These are phyloP conservation scores for Sphaceloma murrayae DNA, from an alignment of 2,329 filamentous ascomycete species.

Conservation along the genomic window DNA sequence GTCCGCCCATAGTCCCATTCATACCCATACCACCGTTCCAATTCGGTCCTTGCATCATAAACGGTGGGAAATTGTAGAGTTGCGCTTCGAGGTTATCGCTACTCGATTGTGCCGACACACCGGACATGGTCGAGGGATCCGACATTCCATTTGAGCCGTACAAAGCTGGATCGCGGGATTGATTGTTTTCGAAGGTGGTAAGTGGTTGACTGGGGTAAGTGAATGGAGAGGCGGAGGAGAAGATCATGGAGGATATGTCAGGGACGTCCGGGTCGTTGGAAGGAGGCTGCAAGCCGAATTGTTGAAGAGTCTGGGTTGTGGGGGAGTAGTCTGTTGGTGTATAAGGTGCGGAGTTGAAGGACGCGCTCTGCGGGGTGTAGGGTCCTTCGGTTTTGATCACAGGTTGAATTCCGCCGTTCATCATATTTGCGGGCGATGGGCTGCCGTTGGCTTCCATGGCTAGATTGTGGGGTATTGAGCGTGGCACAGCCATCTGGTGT, in stretches of 20 bases:
- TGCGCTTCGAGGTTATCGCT: conserved; percentile 62
- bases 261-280: conserved; percentile 43
- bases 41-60: conserved; percentile 50
- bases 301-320: conserved; percentile 13
- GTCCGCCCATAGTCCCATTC: conserved; percentile 11
- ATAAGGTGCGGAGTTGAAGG: conserved; percentile 16
- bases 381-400: conserved; percentile 5
- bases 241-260: conserved; percentile 70
- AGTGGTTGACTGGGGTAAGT: conserved; percentile 70
- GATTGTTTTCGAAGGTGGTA: conserved; percentile 45
- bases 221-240: conserved; percentile 66
- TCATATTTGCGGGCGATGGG: conserved; percentile 10
- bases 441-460: not conserved
- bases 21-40: conserved; percentile 17
- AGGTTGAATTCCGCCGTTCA: conserved; percentile 9
- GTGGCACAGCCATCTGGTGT: not conserved
- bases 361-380: not conserved
- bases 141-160: conserved; percentile 16
- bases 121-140: conserved; percentile 7
- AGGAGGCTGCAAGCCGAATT: conserved; percentile 13
- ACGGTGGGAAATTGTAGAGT: conserved; percentile 61
- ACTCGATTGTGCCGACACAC: conserved; percentile 17
- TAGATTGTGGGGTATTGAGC: not conserved
- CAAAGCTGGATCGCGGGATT: conserved; percentile 26
- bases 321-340: conserved; percentile 18